Conservation (phyloP, 2,329 filamentous ascomycete species). For the Tothia fuscella region DNA sequence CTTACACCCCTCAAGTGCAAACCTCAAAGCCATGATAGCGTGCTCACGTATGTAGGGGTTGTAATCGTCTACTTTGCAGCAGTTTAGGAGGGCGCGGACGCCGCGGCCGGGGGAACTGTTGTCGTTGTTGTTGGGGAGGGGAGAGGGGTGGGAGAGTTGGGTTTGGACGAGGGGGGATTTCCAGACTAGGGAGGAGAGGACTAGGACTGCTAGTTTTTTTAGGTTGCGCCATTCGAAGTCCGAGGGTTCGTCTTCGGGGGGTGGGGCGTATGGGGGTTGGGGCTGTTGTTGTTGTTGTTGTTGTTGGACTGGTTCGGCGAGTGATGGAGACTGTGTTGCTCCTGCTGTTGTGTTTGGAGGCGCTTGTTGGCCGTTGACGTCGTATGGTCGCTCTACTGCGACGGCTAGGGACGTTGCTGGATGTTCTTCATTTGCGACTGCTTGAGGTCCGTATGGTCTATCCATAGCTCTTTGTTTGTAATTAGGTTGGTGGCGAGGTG, state of each 20-base stretch:
- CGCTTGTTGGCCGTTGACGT: slow-evolving; percentile 29
- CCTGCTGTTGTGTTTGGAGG: slow-evolving; percentile 16
- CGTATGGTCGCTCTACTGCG: slow-evolving; percentile 55
- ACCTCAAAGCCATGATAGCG: slow-evolving; percentile 40
- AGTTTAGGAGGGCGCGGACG: slow-evolving; percentile 77
- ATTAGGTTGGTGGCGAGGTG: background rate
- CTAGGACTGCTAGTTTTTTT: slow-evolving; percentile 85
- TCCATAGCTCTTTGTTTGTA: slow-evolving; percentile 6
- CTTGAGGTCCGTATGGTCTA: slow-evolving; percentile 11
- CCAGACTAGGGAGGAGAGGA: slow-evolving; percentile 79
- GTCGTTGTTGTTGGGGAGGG: background rate
- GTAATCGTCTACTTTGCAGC: slow-evolving; percentile 81
- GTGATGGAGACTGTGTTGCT: slow-evolving; percentile 15
- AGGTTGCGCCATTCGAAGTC: slow-evolving; percentile 69
- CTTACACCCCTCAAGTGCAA: slow-evolving; percentile 58
- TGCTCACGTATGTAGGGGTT: slow-evolving; percentile 90
- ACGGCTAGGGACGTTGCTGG: too few species aligned
- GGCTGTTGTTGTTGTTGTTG: slow-evolving; percentile 26
- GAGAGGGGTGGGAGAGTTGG: slow-evolving; percentile 47
- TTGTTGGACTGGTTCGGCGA: too few species aligned
- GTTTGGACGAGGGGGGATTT: slow-evolving; percentile 75
- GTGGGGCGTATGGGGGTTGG: slow-evolving; percentile 30
- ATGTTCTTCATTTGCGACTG: slow-evolving; percentile 1
- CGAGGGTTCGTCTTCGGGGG: slow-evolving; percentile 43
- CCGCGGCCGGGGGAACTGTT: slow-evolving; percentile 45